Base-by-base conservation (phyloP, 1,284 basidiomycete species). In the Singerocomus rubriflavus region DNA sequence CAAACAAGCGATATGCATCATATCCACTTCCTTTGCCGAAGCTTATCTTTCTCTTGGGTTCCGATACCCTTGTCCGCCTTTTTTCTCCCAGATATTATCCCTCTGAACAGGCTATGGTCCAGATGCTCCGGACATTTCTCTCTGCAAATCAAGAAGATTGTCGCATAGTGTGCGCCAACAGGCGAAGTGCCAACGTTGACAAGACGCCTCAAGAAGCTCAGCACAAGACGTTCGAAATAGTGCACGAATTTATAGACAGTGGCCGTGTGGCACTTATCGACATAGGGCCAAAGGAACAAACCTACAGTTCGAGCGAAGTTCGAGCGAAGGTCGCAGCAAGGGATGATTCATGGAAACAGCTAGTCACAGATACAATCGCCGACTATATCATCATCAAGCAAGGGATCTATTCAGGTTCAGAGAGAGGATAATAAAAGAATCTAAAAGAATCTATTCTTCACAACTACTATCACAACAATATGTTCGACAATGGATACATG, bases 11-110 rank as follows among this genome's bases (percentile, higher is more conserved):
- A 34, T 41, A 51, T 29, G 52, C 56, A 21, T 54, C 54, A 46
- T 47, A 60, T 42, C 56, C 59, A 21, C 54, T 59, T 46, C 61
- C 64, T 30, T 58, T 48, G 14, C 65, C 74, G 3, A 71, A 78
- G 49, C 67, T 91, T 16, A 76, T 79, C 10, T 93, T 91, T 65
- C 69, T 92, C 25, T 73, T 96, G 48, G 95, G 95, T 9, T 82
- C 84, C 48, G 96, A 99, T 64, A 99, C 96, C 1, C 77, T 98
- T 29, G 80, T 85, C 50, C 84, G 96, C 8, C 79, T 98, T 44
- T 85, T 97, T 51, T 80, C 86, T 13, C 79, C 84, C 1, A 81
- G 81, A 34, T 98, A 93, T 69, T 98, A 98, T 62, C 68, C 70
- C 3, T 76, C 78, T 41, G 71, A 74, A 21, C 63, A 67, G 3